Percentiles rank a stretch among this genome's conserved stretches.
phyloP scores from a whole-genome alignment of 1,139 yeast genomes.

The Geotrichum bryndzae region DNA sequence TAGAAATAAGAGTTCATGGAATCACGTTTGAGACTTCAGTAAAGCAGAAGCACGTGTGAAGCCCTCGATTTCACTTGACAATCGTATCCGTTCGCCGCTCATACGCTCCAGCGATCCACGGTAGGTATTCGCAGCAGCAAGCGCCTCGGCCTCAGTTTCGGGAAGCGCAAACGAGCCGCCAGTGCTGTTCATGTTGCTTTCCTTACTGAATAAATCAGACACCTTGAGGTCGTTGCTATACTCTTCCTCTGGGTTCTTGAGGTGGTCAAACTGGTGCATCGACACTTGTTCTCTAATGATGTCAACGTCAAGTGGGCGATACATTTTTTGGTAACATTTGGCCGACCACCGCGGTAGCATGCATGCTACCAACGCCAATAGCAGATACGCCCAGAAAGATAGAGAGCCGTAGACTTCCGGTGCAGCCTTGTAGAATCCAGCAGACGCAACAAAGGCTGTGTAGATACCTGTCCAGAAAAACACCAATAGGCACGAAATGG shows the following conservation, averaged over 20 bases:
- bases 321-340: slow-evolving; percentile 57
- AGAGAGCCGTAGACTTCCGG: slow-evolving; percentile 65
- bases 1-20: background rate
- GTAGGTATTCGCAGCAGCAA: background rate
- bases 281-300: slow-evolving; percentile 62
- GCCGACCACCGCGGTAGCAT: slow-evolving; percentile 69
- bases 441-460: slow-evolving; percentile 55
- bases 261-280: slow-evolving; percentile 12
- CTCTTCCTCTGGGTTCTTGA: slow-evolving; percentile 20
- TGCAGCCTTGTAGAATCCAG: slow-evolving; percentile 73
- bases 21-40: slow-evolving; percentile 4
- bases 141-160: background rate
- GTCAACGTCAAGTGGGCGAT: slow-evolving; percentile 74
- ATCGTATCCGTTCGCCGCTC: slow-evolving; percentile 9
- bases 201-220: background rate
- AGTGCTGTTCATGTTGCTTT: background rate
- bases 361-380: slow-evolving; percentile 66
- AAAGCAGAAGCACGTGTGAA: slow-evolving; percentile 10
- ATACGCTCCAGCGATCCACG: slow-evolving; percentile 4
- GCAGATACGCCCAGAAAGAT: slow-evolving; percentile 75
- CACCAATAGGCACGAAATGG: slow-evolving; percentile 59
- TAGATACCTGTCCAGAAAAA: slow-evolving; percentile 91
- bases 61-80: slow-evolving; percentile 14
- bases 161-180: background rate
- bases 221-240: background rate